Evolutionary conservation across 768 basidiomycete species (phyloP).

Genomic region (Kockovaella imperatae): DNA sequence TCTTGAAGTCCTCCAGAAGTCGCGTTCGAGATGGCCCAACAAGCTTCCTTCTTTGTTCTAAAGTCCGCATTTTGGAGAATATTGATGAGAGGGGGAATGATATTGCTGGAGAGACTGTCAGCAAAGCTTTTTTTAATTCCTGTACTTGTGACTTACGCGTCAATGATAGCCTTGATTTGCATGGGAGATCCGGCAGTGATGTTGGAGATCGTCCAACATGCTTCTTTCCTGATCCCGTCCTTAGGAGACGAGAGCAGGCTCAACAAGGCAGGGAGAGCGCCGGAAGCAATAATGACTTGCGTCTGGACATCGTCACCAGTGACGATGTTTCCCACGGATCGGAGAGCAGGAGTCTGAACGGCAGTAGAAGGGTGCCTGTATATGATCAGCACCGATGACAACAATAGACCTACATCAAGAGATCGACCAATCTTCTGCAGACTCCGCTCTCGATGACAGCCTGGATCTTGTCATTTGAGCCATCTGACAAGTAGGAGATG

Average conservation of each 20-base stretch:
- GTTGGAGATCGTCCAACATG: constrained; percentile 99
- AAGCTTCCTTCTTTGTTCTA: constrained; percentile 98
- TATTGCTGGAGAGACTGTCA: constrained; percentile 44
- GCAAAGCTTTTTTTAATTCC: background rate
- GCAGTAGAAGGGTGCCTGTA: constrained; percentile 56
- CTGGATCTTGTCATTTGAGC: constrained; percentile 98
- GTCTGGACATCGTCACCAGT: constrained; percentile 99
- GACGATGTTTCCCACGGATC: constrained; percentile 98
- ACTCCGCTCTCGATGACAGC: constrained; percentile 98
- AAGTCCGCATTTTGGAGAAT: constrained; percentile 96
- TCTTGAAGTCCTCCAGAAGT: constrained; percentile 96
- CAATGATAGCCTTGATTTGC: constrained; percentile 95
- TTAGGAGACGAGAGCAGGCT: constrained; percentile 90
- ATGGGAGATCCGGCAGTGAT: constrained; percentile 93
- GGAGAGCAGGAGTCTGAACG: constrained; percentile 95
- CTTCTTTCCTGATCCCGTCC: constrained; percentile 98
- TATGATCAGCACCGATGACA: background rate
- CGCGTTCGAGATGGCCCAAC: constrained; percentile 99
- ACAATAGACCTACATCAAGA: constrained; percentile 60
- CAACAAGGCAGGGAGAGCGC: constrained; percentile 88
- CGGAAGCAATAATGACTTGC: constrained; percentile 96
- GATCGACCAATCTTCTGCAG: constrained; percentile 90
- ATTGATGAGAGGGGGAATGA: constrained; percentile 96
- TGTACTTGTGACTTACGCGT: constrained; percentile 60
- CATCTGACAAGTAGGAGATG: constrained; percentile 97